Evolutionary conservation across 768 basidiomycete species (phyloP).

Genomic region (Russula ochroleuca): DNA sequence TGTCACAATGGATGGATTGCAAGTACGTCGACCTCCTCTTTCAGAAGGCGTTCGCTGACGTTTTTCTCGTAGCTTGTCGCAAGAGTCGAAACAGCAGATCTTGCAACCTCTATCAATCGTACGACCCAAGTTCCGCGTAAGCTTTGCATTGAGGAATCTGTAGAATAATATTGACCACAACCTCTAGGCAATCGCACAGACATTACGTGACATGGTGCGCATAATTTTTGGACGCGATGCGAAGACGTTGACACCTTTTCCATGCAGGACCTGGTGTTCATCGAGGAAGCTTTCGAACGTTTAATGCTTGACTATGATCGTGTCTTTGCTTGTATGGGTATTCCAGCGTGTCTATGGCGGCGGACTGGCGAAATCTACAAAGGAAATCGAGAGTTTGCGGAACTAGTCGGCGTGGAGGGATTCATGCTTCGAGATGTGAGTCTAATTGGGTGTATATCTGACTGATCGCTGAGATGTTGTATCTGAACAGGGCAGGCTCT

Average conservation of each 20-base stretch:
- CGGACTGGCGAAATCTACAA: conserved; percentile 99
- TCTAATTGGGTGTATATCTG: conserved; percentile 16
- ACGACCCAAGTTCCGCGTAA: conserved; percentile 78
- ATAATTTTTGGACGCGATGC: conserved; percentile 1
- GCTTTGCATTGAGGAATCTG: conserved; percentile 27
- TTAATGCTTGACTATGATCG: conserved; percentile 93
- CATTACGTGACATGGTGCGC: conserved; percentile 73
- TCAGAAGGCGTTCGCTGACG: conserved; percentile 21
- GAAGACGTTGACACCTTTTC: conserved; percentile 4
- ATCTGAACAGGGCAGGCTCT: conserved; percentile 65
- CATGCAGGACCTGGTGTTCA: conserved; percentile 83
- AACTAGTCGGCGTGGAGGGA: conserved; percentile 82
- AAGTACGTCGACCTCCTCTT: conserved; percentile 50
- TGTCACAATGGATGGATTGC: conserved; percentile 92
- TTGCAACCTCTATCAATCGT: conserved; percentile 82
- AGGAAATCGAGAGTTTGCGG: conserved; percentile 93
- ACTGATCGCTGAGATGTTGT: neutral
- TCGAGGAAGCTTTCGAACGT: conserved; percentile 96
- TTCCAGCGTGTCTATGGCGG: conserved; percentile 95
- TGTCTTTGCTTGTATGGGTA: conserved; percentile 91
- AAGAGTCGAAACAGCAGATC: conserved; percentile 88
- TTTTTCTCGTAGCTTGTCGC: conserved; percentile 59
- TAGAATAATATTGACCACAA: conserved; percentile 12
- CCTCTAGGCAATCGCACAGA: conserved; percentile 69
- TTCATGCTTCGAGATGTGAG: conserved; percentile 82